Base-by-base conservation (phyloP, 1,139 yeast species). In the Hemisphaericaspora xylofermentans region DNA sequence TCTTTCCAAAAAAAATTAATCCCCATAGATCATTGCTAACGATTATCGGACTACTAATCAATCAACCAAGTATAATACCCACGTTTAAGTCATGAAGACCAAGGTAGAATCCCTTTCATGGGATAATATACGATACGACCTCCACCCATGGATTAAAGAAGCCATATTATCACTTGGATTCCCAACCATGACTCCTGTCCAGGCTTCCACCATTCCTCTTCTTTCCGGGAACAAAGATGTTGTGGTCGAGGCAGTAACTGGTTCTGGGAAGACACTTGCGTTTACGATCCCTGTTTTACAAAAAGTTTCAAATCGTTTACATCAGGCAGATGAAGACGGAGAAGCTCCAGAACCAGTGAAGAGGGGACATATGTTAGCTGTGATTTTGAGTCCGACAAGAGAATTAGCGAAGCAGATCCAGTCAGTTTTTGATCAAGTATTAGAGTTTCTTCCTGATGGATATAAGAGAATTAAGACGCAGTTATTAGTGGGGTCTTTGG, bases 171-270 rank as follows among this genome's bases (percentile, higher is more conserved):
- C 91, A 1, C 63, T 85, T 50, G 97, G 96, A 1, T 91, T 78
- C 57, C 76, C 79, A 2, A 66, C 78, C 13, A 89, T 93, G 97
- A 93, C 99, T 0, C 97, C 99, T 0, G 98, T 93, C 0, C 99
- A 93, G 59, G 98, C 98, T 0, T 81, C 98, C 0, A 85, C 95
- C 0, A 86, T 93, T 38, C 98, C 99, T 0, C 68, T 91, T 41
- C 79, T 94, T 51, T 65, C 85, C 35, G 84, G 84, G n/a, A 86
- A 91, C 54, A 93, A 93, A 57, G 98, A 93, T 64, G 98, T 93
- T 8, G 95, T 94, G 8, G 97, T 89, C 2, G 96, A 91, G 57
- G 89, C 98, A 0, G 96, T 89, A 2, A 93, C 98, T 0, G 98
- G 98, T 0, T 89, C 98, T 0, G 98, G 98, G 7, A 93, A 93